These are phyloP conservation scores for Podospora appendiculata DNA, from an alignment of 495 filamentous ascomycete genomes.

Conservation along the genomic window DNA sequence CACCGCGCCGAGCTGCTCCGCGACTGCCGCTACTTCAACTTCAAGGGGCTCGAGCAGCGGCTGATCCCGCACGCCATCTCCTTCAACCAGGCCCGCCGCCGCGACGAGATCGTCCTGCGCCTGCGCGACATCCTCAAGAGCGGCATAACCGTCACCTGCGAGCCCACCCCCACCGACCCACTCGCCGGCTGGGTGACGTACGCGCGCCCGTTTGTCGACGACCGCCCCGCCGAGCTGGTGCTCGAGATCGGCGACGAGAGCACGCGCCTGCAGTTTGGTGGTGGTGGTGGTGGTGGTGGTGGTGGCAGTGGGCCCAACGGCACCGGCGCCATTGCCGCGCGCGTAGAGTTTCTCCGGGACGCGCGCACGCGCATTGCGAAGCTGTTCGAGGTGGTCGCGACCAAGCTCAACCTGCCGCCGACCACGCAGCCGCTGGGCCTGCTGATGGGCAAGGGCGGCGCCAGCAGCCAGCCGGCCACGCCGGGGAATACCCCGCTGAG, in stretches of 20 bases:
- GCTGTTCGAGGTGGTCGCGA: constrained; percentile 71
- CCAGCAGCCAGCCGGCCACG: constrained; percentile 47
- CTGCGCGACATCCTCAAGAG: constrained; percentile 81
- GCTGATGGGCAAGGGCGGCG: constrained; percentile 51
- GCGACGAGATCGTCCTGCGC: constrained; percentile 72
- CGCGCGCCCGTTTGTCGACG: constrained; percentile 75
- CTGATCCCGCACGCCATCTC: constrained; percentile 72
- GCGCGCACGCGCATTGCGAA: constrained; percentile 60
- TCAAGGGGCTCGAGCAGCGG: constrained; percentile 84
- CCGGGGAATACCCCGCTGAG: constrained; percentile 65
- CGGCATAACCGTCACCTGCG: constrained; percentile 58
- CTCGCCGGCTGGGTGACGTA: constrained; percentile 63
- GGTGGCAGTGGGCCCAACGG: background rate
- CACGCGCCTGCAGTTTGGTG: constrained; percentile 51
- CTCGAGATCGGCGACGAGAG: constrained; percentile 68
- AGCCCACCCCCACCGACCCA: constrained; percentile 30
- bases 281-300: background rate
- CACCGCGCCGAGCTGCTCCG: constrained; percentile 75
- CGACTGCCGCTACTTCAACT: constrained; percentile 88
- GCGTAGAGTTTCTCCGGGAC: constrained; percentile 65
- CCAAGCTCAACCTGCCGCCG: constrained; percentile 66
- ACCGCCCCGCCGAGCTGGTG: constrained; percentile 62
- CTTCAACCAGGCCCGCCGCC: constrained; percentile 60
- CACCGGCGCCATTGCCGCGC: constrained; percentile 17
- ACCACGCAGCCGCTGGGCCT: constrained; percentile 58